Base-by-base conservation (phyloP, 1,284 basidiomycete species). In the Ceratobasidium sp. region DNA sequence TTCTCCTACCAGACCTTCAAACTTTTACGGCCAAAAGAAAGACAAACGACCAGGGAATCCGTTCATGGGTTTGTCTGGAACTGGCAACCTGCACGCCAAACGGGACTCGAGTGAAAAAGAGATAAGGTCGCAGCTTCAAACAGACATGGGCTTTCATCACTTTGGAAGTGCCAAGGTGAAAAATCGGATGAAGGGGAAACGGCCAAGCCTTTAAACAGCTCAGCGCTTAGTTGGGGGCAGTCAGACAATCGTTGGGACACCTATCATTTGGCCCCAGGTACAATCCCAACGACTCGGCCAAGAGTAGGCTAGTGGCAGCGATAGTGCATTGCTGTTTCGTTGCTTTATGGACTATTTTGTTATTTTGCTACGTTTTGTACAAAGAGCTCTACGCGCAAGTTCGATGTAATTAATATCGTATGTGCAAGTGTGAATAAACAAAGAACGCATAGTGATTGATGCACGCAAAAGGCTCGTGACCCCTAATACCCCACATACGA, bases 251-350 rank as follows among this genome's bases (percentile, higher is more conserved):
- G n/a, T n/a, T n/a, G n/a, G n/a, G n/a, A n/a, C n/a, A n/a, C n/a
- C n/a, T n/a, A n/a, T n/a, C n/a, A n/a, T n/a, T n/a, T n/a, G n/a
- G n/a, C n/a, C n/a, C n/a, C n/a, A n/a, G 45, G 45, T 20, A 47
- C 10, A 20, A 47, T 8, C 38, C 38, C 38, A 40, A 40, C 17
- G 7, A 17, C 38, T 40, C 38, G 27, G 49, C 27, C 12, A 25
- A 25, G 17, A 38, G 40, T 10, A 4, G 38, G 56, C 32, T 22
- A 31, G 58, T 50, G 34, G 47, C 60, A 64, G 60, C 49, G 60
- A 64, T 64, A 64, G 60, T 64, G 60, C 60, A 64, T 64, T 52
- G 60, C 60, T 64, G 60, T 52, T 62, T 50, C 34, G 49, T n/a
- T 25, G 31, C 34, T 52, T 52, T 29, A 22, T 12, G 47, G 49